Evolutionary conservation across 192 early-diverging fungal genomes (phyloP), one percentile per base, ranked within the genome.

Genomic region (Spinellus fusiger): DNA sequence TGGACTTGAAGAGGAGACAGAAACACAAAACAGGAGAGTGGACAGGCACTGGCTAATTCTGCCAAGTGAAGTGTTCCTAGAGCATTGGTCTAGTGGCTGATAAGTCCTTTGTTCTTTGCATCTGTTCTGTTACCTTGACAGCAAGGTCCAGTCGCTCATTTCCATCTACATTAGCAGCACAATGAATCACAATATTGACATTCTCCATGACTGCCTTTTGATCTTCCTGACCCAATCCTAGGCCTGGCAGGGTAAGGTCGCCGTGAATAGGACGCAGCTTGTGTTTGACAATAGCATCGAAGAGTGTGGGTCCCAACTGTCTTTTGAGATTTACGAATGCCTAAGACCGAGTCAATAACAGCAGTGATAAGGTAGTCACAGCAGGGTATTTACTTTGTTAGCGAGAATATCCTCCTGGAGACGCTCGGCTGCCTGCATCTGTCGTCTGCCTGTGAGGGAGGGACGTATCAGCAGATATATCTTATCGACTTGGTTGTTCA

Each of bases 161-260:
- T 40, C 70, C 69, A 38, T 74, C 75, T 13, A 74, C 64, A n/a
- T 69, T 74, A 9, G 69, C 79, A 31, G 75, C 79, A 51, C 79
- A 76, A 22, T 81, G 73, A 16, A 81, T 68, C 12, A 81, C 69
- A 1, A 81, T 54, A 26, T 66, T 66, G 0, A 65, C 63, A 40
- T 81, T 62, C 22, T 68, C 67, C 28, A 75, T 64, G 12, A 81
- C 49, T 61, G 70, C 66, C 5, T 44, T 60, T 28, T 65, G 53
- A 34, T 81, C 73, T 1, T 62, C 22, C 9, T 69, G 64, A n/a
- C 71, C 66, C 1, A 81, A 58, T 0, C 71, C 79, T 1, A 80
- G 57, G 8, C 35, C 51, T 10, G 70, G 69, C 8, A 64, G 20
- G 0, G 68, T 71, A 1, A 81, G 56, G 25, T 81, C 76, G 23